These are phyloP conservation scores for Uronychia setigera DNA, from an alignment of 73 alveolate genomes.

Conservation along the genomic window DNA sequence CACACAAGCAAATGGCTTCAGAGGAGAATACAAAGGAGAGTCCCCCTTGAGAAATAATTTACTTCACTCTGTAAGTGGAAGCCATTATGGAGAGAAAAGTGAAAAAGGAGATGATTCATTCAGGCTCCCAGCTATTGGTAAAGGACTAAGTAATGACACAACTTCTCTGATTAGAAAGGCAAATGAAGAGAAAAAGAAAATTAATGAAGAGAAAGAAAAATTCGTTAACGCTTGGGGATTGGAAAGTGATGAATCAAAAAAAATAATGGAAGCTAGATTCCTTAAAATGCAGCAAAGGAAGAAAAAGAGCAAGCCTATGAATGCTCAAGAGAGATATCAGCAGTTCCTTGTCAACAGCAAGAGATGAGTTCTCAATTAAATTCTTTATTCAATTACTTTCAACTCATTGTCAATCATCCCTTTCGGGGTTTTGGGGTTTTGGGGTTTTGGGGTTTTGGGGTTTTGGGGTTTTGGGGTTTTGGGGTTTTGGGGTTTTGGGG, in stretches of 20 bases:
- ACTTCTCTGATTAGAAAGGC: background rate
- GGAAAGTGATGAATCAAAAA: conserved; percentile 22
- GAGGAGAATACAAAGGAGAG: background rate
- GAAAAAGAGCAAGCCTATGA: conserved; percentile 9
- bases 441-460: no score
- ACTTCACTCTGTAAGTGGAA: conserved; percentile 4
- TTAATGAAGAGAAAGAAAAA: conserved; percentile 2
- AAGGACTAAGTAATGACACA: background rate
- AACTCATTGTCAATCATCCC: no score
- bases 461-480: no score
- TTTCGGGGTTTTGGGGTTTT: no score
- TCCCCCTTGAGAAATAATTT: conserved; percentile 5
- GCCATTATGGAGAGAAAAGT: conserved; percentile 11
- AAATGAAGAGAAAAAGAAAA: background rate
- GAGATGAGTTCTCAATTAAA: no score
- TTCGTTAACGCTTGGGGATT: conserved; percentile 21
- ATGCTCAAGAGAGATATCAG: no score
- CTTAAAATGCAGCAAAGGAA: conserved; percentile 1
- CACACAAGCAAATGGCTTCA: background rate
- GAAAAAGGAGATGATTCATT: background rate
- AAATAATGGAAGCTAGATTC: conserved; percentile 23
- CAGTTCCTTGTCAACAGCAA: no score
- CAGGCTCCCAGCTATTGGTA: conserved; percentile 1
- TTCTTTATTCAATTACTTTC: no score
- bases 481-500: no score